Percentiles rank a stretch among this genome's conserved stretches.
These are phyloP conservation scores for Talaromyces sp. DNA, from an alignment of 2,329 filamentous ascomycete species.

Conservation along the genomic window DNA sequence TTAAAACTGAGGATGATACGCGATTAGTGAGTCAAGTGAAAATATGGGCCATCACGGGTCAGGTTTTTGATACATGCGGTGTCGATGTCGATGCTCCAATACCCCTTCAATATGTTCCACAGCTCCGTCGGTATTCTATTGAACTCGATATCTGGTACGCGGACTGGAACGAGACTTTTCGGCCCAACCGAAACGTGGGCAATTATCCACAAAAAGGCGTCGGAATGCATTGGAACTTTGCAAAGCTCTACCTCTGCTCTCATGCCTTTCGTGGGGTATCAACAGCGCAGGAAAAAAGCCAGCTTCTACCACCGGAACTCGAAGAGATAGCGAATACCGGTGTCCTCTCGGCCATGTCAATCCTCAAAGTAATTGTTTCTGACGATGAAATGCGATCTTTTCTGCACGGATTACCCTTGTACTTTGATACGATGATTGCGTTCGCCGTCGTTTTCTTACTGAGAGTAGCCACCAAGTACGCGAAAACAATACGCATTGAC, in stretches of 20 bases:
- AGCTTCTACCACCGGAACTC: slow-evolving; percentile 28
- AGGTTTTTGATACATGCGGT: slow-evolving; percentile 33
- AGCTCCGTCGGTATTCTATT: slow-evolving; percentile 22
- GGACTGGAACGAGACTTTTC: slow-evolving; percentile 11
- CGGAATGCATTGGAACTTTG: slow-evolving; percentile 45
- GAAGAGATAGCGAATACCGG: slow-evolving; percentile 38
- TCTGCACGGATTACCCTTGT: slow-evolving; percentile 36
- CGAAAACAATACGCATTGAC: slow-evolving; percentile 25
- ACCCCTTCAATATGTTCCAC: slow-evolving; percentile 19
- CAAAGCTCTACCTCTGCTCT: slow-evolving; percentile 45
- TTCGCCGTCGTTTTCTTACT: slow-evolving; percentile 40
- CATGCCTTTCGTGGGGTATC: slow-evolving; percentile 40
- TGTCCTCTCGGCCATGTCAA: slow-evolving; percentile 34
- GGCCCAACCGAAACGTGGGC: slow-evolving; percentile 38
- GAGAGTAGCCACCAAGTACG: slow-evolving; percentile 35
- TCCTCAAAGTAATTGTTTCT: slow-evolving; percentile 33
- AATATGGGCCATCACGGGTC: slow-evolving; percentile 31
- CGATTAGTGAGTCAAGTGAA: slow-evolving; percentile 35
- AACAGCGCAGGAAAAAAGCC: slow-evolving; percentile 7
- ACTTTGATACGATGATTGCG: slow-evolving; percentile 40
- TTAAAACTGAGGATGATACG: slow-evolving; percentile 33
- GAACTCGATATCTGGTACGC: slow-evolving; percentile 22
- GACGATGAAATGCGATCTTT: slow-evolving; percentile 35
- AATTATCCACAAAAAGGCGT: slow-evolving; percentile 47
- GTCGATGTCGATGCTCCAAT: slow-evolving; percentile 30